A percentile compares a stretch with the other conserved stretches of the same genome.
These are phyloP conservation scores for Populus hybrid DNA, from an alignment of 441 rosid genomes.

Conservation along the genomic window DNA sequence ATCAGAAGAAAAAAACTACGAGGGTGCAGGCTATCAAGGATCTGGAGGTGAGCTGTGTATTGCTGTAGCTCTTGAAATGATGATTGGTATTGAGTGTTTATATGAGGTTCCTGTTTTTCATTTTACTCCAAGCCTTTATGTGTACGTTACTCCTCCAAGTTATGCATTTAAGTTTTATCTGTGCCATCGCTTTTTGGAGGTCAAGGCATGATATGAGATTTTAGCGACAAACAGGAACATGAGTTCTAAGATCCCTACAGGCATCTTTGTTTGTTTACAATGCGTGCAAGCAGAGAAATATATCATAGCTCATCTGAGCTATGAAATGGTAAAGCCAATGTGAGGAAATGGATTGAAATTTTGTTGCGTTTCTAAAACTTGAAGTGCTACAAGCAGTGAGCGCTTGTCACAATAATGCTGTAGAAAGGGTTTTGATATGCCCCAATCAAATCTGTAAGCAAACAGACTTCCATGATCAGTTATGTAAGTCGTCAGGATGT, in stretches of 20 bases:
- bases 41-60: constrained; percentile 57
- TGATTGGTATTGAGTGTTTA: background rate
- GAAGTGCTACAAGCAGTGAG: background rate
- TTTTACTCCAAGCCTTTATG: background rate
- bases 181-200: background rate
- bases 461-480: background rate
- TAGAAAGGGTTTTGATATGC: background rate
- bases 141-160: background rate
- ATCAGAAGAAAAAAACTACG: constrained; percentile 56
- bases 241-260: background rate
- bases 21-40: constrained; percentile 81
- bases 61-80: constrained; percentile 1
- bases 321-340: background rate
- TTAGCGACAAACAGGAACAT: background rate
- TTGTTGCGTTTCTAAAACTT: background rate
- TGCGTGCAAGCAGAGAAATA: background rate
- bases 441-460: background rate
- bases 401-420: background rate
- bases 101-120: background rate
- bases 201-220: background rate
- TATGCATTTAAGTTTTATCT: background rate
- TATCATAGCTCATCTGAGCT: background rate
- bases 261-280: background rate
- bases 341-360: background rate
- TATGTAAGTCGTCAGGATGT: background rate